Evolutionary conservation across 2,329 filamentous ascomycete species (phyloP), one percentile per base, ranked within the genome.

Genomic region (Xylariaceae sp.): DNA sequence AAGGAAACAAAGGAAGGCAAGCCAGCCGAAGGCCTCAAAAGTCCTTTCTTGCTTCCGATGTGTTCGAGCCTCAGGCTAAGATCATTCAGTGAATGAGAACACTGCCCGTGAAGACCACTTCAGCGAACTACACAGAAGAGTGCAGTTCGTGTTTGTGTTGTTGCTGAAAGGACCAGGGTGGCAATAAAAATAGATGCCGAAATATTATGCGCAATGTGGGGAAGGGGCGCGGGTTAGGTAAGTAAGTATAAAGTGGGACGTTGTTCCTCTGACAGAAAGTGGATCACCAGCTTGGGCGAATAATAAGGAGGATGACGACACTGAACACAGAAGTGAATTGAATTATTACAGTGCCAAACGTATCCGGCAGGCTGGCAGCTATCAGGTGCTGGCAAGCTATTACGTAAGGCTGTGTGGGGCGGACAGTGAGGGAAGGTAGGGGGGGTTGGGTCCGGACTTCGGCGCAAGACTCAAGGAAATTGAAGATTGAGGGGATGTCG

Each of bases 391-490:
- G 55, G 51, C 47, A 46, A 49, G 35, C 42, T 54, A 59, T 64
- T 60, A 62, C 60, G 62, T 64, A 58, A 62, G 62, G 68, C 58
- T 62, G 65, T 66, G 64, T 68, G 60, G 58, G 57, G 59, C 47
- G 54, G 45, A 26, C 32, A 39, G 48, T 40, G 47, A 43, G 49
- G 49, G 67, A 59, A 61, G 59, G 60, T 60, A 63, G 65, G 65
- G 64, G 67, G 66, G 67, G 76, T 73, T 75, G 71, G 75, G 76
- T 80, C 76, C 76, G 75, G 72, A 75, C 73, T 79, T 80, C 77
- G 76, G 73, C 76, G 74, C 77, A 73, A 74, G 72, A 75, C 67
- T 69, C 68, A 72, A 70, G 68, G 74, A 76, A 74, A 55, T 70
- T 68, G 69, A 66, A 74, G 72, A 74, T 71, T 74, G 79, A 77